Evolutionary conservation across 148 eudicot genomes (phyloP), one percentile per base, ranked within the genome.

Genomic region (Vaccinium macrocarpon): DNA sequence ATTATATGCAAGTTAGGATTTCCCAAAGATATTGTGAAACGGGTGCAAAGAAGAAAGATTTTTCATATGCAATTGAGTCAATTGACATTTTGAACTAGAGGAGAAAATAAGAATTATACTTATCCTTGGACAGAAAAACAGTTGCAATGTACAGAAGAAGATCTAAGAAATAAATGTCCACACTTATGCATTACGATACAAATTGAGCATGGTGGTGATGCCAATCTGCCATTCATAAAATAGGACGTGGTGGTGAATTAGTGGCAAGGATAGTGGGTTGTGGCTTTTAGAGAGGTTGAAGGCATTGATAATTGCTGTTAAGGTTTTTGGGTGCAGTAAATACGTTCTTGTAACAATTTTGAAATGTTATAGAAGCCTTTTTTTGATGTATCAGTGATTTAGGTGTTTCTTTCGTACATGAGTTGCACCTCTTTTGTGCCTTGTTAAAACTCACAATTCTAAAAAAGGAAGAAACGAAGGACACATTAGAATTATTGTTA

Each of bases 201-300:
- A 64, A 64, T 64, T 64, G 71, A 64, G 71, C 66, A 59, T 59
- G 66, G 66, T 19, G 66, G 66, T 23, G 71, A 64, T 64, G 71
- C 32, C 71, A 64, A 64, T 64, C 29, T n/a, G 32, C 13, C 29
- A 23, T 61, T 64, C 71, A 9, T 64, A 23, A 64, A 23, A 23
- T 23, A 64, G 71, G 3, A 23, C 12, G 12, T 64, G 46, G 74
- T 70, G 74, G 21, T 71, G 46, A 29, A 14, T 15, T 14, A 29
- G 46, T 32, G 76, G 21, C 76, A 35, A 14, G 10, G 76, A 71
- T 29, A 35, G 48, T 32, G 32, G 6, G 76, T 13, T 18, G 8
- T 71, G 76, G 76, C 48, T 71, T 71, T 32, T 15, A 71, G 18
- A 16, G 76, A 32, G 3, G 21, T 35, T 71, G 76, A 64, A 64